Conservation (phyloP, 805 yeast genomes). For the Schwanniomyces sp. region DNA sequence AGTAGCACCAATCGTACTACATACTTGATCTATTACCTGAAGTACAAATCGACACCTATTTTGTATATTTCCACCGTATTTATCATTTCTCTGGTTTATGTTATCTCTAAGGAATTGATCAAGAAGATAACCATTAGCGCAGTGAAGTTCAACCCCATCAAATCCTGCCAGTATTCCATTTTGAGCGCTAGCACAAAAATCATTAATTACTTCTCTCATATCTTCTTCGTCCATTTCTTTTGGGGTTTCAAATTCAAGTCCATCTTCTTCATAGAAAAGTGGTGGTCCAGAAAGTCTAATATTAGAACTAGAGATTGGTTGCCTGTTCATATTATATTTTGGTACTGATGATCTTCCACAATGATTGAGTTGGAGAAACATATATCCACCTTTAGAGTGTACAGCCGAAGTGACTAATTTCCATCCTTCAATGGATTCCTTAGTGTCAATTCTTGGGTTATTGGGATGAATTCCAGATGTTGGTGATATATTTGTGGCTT, state of each 20-base stretch:
- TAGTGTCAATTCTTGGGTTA: background rate
- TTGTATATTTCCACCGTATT: slow-evolving; percentile 26
- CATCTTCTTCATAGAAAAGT: background rate
- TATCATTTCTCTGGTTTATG: slow-evolving; percentile 23
- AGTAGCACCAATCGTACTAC: background rate
- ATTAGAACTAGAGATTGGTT: background rate
- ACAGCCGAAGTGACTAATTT: background rate
- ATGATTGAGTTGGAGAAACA: background rate
- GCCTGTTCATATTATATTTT: background rate
- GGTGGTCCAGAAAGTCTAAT: background rate
- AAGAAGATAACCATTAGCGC: slow-evolving; percentile 27
- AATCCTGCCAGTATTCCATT: slow-evolving; percentile 24
- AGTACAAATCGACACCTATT: slow-evolving; percentile 20
- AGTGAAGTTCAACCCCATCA: slow-evolving; percentile 25
- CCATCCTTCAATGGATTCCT: background rate
- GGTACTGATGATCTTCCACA: background rate
- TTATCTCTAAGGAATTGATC: slow-evolving; percentile 20
- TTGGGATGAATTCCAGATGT: background rate
- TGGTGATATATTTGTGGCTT: background rate
- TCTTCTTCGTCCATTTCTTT: slow-evolving; percentile 6
- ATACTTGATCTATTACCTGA: slow-evolving; percentile 18
- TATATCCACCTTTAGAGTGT: background rate
- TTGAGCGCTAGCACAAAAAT: slow-evolving; percentile 11
- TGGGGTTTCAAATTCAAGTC: background rate
- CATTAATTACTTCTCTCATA: background rate